A percentile compares a stretch with the other conserved stretches of the same genome.
Evolutionary conservation across 2,329 filamentous ascomycete species (phyloP).

Genomic region (Emergomyces pasteurianus): DNA sequence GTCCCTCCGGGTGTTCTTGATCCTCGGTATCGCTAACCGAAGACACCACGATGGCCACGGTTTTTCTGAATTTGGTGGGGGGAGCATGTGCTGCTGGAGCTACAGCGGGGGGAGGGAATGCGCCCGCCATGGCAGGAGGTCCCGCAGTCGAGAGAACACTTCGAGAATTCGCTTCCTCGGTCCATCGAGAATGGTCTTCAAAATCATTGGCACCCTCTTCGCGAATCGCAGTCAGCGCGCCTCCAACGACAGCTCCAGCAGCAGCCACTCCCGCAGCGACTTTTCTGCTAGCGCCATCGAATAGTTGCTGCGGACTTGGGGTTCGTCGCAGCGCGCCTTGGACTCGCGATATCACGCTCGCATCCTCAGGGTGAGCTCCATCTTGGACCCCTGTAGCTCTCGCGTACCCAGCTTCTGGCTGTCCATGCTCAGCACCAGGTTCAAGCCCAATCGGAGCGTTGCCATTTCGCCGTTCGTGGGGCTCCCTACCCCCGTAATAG

Average conservation of each 20-base stretch:
- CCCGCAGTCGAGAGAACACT: slow-evolving; percentile 18
- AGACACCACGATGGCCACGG: slow-evolving; percentile 78
- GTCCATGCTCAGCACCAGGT: slow-evolving; percentile 14
- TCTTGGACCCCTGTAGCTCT: slow-evolving; percentile 26
- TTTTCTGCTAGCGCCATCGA: slow-evolving; percentile 70
- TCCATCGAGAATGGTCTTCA: slow-evolving; percentile 82
- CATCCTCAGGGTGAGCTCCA: slow-evolving; percentile 33
- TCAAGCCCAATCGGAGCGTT: slow-evolving; percentile 17
- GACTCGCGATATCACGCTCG: slow-evolving; percentile 62
- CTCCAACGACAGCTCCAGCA: slow-evolving; percentile 69
- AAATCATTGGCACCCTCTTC: slow-evolving; percentile 73
- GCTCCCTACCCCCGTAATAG: slow-evolving; percentile 20
- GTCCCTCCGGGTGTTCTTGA: slow-evolving; percentile 35
- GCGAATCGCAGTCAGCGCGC: slow-evolving; percentile 67
- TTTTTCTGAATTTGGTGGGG: slow-evolving; percentile 49
- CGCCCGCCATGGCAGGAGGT: slow-evolving; percentile 19
- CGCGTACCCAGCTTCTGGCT: slow-evolving; percentile 17
- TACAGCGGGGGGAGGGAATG: slow-evolving; percentile 16
- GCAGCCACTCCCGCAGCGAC: slow-evolving; percentile 73
- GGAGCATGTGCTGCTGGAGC: slow-evolving; percentile 21
- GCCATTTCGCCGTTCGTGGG: slow-evolving; percentile 13
- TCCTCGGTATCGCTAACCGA: slow-evolving; percentile 45
- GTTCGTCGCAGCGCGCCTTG: slow-evolving; percentile 70
- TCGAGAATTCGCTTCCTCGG: slow-evolving; percentile 70
- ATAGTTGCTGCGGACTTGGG: slow-evolving; percentile 76